Evolutionary conservation across 2,329 filamentous ascomycete species (phyloP).

Genomic region (Talaromyces sp.): DNA sequence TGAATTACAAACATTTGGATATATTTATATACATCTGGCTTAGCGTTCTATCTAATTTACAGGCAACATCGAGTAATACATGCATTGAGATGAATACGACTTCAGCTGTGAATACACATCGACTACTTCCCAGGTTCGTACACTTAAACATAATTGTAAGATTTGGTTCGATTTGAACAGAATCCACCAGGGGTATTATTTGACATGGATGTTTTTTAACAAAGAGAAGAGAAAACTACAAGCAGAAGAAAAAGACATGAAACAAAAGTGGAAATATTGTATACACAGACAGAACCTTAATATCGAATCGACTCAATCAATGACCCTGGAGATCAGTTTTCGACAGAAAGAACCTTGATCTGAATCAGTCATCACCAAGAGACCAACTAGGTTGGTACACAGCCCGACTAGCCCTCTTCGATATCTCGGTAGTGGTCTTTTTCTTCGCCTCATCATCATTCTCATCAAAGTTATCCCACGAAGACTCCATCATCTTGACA

Average conservation of each 20-base stretch:
- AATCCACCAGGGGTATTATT: not conserved
- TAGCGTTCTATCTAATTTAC: no score
- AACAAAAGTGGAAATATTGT: not conserved
- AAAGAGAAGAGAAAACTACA: not conserved
- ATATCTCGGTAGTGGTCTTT: slow-evolving; percentile 23
- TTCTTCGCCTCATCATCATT: slow-evolving; percentile 25
- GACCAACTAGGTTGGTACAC: slow-evolving; percentile 42
- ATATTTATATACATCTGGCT: no score
- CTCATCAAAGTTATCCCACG: slow-evolving; percentile 45
- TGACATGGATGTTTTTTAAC: not conserved
- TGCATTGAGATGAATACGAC: no score
- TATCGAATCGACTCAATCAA: not conserved
- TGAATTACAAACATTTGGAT: no score
- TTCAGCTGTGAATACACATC: no score
- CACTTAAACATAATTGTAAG: not conserved
- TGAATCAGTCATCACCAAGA: slow-evolving; percentile 35
- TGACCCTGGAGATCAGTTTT: not conserved
- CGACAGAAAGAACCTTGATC: no score
- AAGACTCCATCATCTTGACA: slow-evolving; percentile 68
- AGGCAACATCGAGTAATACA: no score
- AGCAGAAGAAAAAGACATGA: not conserved
- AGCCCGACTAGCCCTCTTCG: slow-evolving; percentile 24
- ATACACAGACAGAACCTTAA: not conserved
- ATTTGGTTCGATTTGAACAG: not conserved
- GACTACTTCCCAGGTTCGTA: not conserved